phyloP scores from a whole-genome alignment of 352 stramenopile species.

The Thraustotheca clavata region DNA sequence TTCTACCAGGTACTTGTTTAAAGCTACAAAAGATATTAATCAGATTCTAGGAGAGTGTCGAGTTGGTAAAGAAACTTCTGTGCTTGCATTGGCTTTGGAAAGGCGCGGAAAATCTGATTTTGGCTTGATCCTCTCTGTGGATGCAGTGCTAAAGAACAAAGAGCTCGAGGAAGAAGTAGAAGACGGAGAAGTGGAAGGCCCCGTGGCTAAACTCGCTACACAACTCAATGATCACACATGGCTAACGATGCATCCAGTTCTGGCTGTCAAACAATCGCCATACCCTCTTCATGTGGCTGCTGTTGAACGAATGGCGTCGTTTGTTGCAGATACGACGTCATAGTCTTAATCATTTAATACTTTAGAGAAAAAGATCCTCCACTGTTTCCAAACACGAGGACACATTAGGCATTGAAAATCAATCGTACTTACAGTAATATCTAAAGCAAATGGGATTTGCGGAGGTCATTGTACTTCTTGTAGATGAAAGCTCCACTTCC shows the following conservation, averaged over 20 bases:
- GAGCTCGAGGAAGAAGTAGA: neutral
- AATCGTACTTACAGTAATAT: constrained; percentile 22
- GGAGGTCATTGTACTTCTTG: constrained; percentile 80
- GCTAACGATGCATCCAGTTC: neutral
- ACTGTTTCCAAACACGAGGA: neutral
- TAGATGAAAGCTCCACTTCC: constrained; percentile 54
- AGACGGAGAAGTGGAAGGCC: neutral
- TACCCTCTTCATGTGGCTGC: neutral
- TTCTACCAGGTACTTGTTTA: neutral
- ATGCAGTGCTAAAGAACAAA: neutral
- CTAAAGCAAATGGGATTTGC: constrained; percentile 82
- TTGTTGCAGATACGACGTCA: neutral
- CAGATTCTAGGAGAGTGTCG: neutral
- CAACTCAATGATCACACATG: neutral
- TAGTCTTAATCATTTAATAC: neutral
- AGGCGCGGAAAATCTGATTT: neutral
- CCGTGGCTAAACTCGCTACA: neutral
- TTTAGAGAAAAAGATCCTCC: neutral
- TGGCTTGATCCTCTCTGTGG: neutral
- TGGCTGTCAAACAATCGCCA: neutral
- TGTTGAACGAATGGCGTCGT: neutral
- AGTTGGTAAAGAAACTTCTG: neutral
- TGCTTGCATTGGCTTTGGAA: neutral
- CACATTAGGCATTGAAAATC: neutral
- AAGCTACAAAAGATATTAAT: neutral